Base-by-base conservation (phyloP, 2,329 filamentous ascomycete genomes). In the Sclerotinia trifoliorum region DNA sequence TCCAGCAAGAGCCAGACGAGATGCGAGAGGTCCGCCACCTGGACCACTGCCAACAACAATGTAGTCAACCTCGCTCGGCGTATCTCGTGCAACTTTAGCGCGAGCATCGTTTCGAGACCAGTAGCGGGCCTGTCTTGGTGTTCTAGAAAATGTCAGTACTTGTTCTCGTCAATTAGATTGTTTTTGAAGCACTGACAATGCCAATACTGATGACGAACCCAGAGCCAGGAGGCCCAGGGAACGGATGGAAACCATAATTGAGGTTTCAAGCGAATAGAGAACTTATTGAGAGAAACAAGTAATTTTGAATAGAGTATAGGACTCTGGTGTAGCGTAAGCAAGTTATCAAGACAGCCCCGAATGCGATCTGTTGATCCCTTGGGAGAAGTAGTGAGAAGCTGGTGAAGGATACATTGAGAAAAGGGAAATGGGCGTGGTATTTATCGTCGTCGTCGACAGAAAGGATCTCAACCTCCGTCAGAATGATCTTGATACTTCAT, bases 1-100 rank as follows among this genome's bases (percentile, higher is more conserved):
- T 60, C 83, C 83, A 42, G 81, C 82, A 49, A 82, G 78, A 11
- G 84, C 83, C 55, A 86, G 80, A 65, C 83, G 79, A 51, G 82
- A 80, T 48, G 83, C 82, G 7, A 85, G 73, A 51, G 83, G 82
- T 48, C 80, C 83, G 60, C 83, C 83, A 48, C 83, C 83, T n/a
- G 83, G 78, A 26, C 83, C 83, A 32, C 81, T 83, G 5, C 84
- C 84, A 35, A 86, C 82, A 19, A 86, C 79, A 19, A 86, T 79
- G 76, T 85, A 86, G 68, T 86, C 84, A 60, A 66, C 65, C 44
- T 66, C 65, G 26, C 48, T 62, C 5, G 55, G 55, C 3, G 32
- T 54, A 5, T 66, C 46, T 24, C 13, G 19, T 44, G n/a, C 13
- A 7, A 48, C 10, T 5, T 58, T 39, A 15, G 44, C n/a, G 29